Conservation (phyloP, 139 green algal genomes). For the Coelastrella sp. region DNA sequence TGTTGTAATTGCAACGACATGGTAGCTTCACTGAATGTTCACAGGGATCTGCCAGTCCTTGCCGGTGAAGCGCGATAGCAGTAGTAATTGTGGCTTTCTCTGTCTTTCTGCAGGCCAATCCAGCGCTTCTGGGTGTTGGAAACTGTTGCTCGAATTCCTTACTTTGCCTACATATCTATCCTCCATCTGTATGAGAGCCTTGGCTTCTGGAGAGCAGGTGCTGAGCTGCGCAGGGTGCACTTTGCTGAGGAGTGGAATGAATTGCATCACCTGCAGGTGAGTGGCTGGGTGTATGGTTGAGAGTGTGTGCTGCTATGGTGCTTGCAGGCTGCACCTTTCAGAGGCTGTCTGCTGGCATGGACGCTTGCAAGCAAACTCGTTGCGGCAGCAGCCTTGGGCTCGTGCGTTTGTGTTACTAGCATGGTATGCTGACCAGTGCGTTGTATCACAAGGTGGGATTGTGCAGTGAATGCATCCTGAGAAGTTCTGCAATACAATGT, state of each 20-base stretch:
- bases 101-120: slow-evolving; percentile 8
- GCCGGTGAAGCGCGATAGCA: no score
- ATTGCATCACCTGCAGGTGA: slow-evolving; percentile 76
- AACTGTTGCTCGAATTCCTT: slow-evolving; percentile 94
- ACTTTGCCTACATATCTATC: slow-evolving; percentile 96
- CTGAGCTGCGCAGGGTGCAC: slow-evolving; percentile 84
- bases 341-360: not conserved
- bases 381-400: no score
- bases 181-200: slow-evolving; percentile 90
- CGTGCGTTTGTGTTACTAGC: no score
- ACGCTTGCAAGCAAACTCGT: no score
- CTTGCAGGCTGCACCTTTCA: not conserved
- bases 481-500: no score
- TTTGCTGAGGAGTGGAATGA: slow-evolving; percentile 98
- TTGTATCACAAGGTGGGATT: no score
- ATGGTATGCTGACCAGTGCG: no score
- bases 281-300: not conserved
- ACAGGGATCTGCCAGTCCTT: no score
- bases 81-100: no score
- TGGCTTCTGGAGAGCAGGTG: slow-evolving; percentile 82
- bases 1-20: no score
- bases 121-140: slow-evolving; percentile 94
- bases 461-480: no score
- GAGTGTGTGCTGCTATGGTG: not conserved
- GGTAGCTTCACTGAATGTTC: no score